Percentiles rank a stretch among this genome's conserved stretches.
Evolutionary conservation across 371 early-diverging fungal species (phyloP).

Genomic region (Apophysomyces trapeziformis): DNA sequence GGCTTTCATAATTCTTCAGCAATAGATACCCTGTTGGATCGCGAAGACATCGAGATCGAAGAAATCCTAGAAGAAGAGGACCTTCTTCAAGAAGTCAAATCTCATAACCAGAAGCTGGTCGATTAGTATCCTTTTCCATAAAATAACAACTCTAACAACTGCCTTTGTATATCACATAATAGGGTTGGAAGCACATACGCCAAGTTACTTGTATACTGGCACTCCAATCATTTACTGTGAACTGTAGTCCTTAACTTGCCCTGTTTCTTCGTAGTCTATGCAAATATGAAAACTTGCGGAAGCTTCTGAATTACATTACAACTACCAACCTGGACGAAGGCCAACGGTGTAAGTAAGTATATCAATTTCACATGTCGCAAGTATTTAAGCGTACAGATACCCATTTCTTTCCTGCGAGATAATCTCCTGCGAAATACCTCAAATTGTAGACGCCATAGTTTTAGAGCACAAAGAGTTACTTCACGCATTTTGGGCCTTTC

Average conservation of each 20-base stretch:
- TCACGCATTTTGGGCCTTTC: slow-evolving; percentile 76
- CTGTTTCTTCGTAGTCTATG: slow-evolving; percentile 50
- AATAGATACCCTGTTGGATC: slow-evolving; percentile 77
- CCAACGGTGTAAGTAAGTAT: slow-evolving; percentile 72
- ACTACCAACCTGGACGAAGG: slow-evolving; percentile 68
- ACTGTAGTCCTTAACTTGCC: slow-evolving; percentile 14
- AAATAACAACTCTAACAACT: background rate
- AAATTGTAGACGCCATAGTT: slow-evolving; percentile 75
- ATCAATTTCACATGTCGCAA: slow-evolving; percentile 7
- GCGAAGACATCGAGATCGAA: slow-evolving; percentile 72
- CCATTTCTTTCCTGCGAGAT: slow-evolving; percentile 87
- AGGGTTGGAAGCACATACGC: background rate
- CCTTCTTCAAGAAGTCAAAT: slow-evolving; percentile 82
- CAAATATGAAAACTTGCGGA: slow-evolving; percentile 60
- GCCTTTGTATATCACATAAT: background rate
- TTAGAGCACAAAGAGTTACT: slow-evolving; percentile 69
- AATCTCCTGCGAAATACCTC: slow-evolving; percentile 83
- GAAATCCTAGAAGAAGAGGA: slow-evolving; percentile 83
- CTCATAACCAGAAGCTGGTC: slow-evolving; percentile 76
- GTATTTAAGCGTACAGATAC: slow-evolving; percentile 51
- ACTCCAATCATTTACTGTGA: background rate
- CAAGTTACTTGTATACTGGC: background rate
- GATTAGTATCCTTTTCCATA: slow-evolving; percentile 63
- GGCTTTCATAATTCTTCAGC: slow-evolving; percentile 74
- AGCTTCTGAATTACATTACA: slow-evolving; percentile 67